Percentiles rank a stretch among this genome's conserved stretches.
Evolutionary conservation across 257 asterid genomes (phyloP).

Genomic region (Solanum ossicruentum): DNA sequence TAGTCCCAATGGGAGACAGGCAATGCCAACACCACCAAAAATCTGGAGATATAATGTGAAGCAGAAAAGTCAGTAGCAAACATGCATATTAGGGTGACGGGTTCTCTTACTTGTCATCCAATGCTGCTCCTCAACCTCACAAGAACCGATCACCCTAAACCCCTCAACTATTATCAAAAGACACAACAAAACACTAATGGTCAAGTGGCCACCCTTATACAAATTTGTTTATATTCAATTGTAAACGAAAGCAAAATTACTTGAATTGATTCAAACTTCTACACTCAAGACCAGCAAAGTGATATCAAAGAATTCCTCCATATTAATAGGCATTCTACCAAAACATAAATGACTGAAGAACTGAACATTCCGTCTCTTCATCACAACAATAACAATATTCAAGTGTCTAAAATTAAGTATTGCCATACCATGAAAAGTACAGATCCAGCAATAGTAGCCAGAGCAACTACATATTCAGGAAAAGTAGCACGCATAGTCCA

Average conservation of each 20-base stretch:
- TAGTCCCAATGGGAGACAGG: slow-evolving; percentile 92
- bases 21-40: slow-evolving; percentile 98
- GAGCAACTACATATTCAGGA: slow-evolving; percentile 97
- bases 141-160: not conserved
- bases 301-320: not conserved
- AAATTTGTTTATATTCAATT: not conserved
- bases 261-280: not conserved
- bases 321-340: not conserved
- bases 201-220: not conserved
- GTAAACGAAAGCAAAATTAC: not conserved
- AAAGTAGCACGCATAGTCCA: slow-evolving; percentile 92
- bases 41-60: slow-evolving; percentile 38
- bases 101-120: not conserved
- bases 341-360: not conserved
- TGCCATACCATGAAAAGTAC: slow-evolving; percentile 76
- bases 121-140: not conserved
- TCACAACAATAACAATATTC: not conserved
- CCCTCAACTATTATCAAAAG: not conserved
- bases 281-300: not conserved
- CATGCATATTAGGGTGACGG: not conserved
- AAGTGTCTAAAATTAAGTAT: not conserved
- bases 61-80: slow-evolving; percentile 8
- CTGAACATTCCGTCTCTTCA: not conserved
- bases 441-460: slow-evolving; percentile 92
- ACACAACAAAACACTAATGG: not conserved